Percentiles rank a stretch among this genome's conserved stretches.
phyloP scores from a whole-genome alignment of 2,329 filamentous ascomycete genomes.

The Paecilomyces variotii region DNA sequence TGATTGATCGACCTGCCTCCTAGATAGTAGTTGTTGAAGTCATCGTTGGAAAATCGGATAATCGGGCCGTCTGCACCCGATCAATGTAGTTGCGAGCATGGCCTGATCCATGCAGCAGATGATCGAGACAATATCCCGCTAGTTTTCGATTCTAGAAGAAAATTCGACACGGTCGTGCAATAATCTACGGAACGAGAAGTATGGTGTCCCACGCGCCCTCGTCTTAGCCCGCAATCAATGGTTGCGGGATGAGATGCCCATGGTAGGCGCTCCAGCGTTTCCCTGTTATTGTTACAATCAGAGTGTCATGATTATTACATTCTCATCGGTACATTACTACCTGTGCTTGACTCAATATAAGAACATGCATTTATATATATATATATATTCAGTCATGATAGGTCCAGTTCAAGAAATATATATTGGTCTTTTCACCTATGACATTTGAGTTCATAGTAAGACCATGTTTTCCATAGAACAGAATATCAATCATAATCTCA shows the following conservation, averaged over 20 bases:
- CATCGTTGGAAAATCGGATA: neutral
- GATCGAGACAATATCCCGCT: neutral
- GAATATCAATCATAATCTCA: too few species aligned
- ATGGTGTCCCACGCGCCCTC: neutral
- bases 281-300: too few species aligned
- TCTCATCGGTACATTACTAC: too few species aligned
- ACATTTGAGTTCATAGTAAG: too few species aligned
- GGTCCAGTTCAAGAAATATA: too few species aligned
- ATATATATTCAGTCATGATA: too few species aligned
- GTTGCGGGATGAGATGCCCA: neutral
- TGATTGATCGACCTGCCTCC: neutral
- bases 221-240: neutral
- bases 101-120: neutral
- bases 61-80: neutral
- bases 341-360: too few species aligned
- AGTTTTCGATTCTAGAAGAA: neutral
- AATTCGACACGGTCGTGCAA: neutral
- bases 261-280: too few species aligned
- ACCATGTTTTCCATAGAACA: too few species aligned
- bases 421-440: too few species aligned
- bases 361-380: too few species aligned
- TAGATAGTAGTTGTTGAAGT: neutral
- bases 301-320: too few species aligned
- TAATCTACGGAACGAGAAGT: neutral
- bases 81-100: neutral